These are phyloP conservation scores for Brassica napus DNA, from an alignment of 345 rosid species.

Conservation along the genomic window DNA sequence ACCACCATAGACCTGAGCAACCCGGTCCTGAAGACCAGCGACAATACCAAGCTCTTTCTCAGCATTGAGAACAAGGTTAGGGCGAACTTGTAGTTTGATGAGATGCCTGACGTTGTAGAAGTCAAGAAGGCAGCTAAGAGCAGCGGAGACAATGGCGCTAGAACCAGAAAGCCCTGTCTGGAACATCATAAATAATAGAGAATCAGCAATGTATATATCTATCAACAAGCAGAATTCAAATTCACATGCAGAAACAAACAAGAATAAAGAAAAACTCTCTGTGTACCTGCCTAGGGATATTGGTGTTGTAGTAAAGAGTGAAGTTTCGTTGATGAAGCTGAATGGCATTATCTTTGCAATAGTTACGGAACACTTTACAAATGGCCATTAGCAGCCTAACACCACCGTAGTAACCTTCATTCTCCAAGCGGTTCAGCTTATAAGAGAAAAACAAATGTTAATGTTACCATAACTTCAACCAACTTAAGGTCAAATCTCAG, in stretches of 20 bases:
- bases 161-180: slow-evolving; percentile 99
- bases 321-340: slow-evolving; percentile 59
- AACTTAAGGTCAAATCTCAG: background rate
- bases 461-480: background rate
- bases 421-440: slow-evolving; percentile 68
- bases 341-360: slow-evolving; percentile 61
- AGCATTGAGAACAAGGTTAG: slow-evolving; percentile 69
- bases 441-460: background rate
- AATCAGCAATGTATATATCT: slow-evolving; percentile 11
- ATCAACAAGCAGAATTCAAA: background rate
- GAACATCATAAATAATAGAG: slow-evolving; percentile 26
- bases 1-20: slow-evolving; percentile 94
- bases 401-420: slow-evolving; percentile 95
- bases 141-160: slow-evolving; percentile 94
- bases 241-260: background rate
- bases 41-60: slow-evolving; percentile 91
- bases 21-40: slow-evolving; percentile 98
- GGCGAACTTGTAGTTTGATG: slow-evolving; percentile 70
- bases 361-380: slow-evolving; percentile 60
- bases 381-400: slow-evolving; percentile 88
- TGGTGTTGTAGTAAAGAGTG: slow-evolving; percentile 78
- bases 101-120: slow-evolving; percentile 79
- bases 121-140: slow-evolving; percentile 87
- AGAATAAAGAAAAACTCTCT: background rate
- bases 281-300: slow-evolving; percentile 92